Conservation (phyloP, 2,329 filamentous ascomycete genomes). For the Scedosporium boydii region DNA sequence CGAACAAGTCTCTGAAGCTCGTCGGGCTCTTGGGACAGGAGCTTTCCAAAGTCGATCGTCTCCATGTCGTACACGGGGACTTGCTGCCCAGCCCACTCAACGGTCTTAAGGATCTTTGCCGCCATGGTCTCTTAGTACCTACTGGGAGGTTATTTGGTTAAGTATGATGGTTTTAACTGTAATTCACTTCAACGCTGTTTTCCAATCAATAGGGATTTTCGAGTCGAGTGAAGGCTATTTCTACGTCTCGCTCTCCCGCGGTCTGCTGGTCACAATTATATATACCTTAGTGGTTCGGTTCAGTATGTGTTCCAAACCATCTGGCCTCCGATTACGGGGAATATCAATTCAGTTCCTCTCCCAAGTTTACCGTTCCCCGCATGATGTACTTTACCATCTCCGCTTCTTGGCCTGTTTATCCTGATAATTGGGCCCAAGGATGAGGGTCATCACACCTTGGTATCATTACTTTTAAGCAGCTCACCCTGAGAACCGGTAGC, state of each 20-base stretch:
- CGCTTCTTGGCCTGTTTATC: neutral
- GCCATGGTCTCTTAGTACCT: neutral
- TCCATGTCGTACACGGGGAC: constrained; percentile 42
- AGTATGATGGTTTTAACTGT: too few species aligned
- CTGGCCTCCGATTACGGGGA: neutral
- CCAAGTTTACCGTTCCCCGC: neutral
- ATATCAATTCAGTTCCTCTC: neutral
- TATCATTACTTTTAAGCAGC: neutral
- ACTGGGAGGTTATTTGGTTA: too few species aligned
- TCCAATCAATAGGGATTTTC: too few species aligned
- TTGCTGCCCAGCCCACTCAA: constrained; percentile 38
- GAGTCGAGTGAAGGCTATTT: too few species aligned
- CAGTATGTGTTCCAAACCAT: neutral
- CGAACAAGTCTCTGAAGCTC: constrained; percentile 42
- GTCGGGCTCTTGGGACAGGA: constrained; percentile 43
- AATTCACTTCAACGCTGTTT: too few species aligned
- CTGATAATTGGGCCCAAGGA: neutral
- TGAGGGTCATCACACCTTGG: neutral
- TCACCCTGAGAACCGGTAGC: neutral
- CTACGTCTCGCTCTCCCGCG: too few species aligned
- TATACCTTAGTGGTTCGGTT: neutral
- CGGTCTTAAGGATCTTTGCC: constrained; percentile 19
- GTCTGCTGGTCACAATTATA: neutral
- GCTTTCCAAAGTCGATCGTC: constrained; percentile 39
- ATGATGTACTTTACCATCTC: neutral